Evolutionary conservation across 225 moss, liverwort and hornwort genomes (phyloP).

Genomic region (Marchantia paleacea): DNA sequence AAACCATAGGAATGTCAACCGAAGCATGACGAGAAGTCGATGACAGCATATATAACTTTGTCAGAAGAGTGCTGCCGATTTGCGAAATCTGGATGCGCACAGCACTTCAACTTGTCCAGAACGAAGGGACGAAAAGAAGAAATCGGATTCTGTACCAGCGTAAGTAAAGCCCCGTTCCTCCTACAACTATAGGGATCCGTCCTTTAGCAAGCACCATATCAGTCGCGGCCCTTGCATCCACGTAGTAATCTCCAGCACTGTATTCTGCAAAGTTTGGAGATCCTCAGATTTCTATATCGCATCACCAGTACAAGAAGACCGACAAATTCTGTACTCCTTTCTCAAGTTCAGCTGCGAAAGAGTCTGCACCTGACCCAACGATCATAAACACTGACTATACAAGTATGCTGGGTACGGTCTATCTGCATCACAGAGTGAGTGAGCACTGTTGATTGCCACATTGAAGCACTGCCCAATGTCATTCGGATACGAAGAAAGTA

Average conservation of each 20-base stretch:
- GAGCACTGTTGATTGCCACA: no score
- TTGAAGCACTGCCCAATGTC: no score
- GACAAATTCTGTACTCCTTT: background rate
- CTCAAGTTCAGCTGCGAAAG: no score
- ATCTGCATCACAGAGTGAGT: background rate
- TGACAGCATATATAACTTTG: background rate
- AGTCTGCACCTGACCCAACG: background rate
- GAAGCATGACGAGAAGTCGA: background rate
- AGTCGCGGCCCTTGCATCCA: conserved; percentile 84
- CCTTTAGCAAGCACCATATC: conserved; percentile 65
- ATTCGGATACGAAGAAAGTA: background rate
- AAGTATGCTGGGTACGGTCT: background rate
- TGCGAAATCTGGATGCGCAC: background rate
- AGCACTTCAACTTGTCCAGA: background rate
- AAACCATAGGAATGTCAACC: background rate
- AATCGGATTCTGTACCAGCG: conserved; percentile 53
- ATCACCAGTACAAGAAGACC: background rate
- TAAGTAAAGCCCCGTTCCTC: conserved; percentile 91
- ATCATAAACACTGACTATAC: background rate
- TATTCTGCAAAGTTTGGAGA: conserved; percentile 56
- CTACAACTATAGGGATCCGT: conserved; percentile 78
- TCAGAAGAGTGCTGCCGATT: background rate
- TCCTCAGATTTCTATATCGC: background rate
- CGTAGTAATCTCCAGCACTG: conserved; percentile 80
- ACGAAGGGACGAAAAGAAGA: no score